Percentiles rank a stretch among this genome's conserved stretches.
phyloP scores from a whole-genome alignment of 805 yeast genomes.

The Candida ponderosae region DNA sequence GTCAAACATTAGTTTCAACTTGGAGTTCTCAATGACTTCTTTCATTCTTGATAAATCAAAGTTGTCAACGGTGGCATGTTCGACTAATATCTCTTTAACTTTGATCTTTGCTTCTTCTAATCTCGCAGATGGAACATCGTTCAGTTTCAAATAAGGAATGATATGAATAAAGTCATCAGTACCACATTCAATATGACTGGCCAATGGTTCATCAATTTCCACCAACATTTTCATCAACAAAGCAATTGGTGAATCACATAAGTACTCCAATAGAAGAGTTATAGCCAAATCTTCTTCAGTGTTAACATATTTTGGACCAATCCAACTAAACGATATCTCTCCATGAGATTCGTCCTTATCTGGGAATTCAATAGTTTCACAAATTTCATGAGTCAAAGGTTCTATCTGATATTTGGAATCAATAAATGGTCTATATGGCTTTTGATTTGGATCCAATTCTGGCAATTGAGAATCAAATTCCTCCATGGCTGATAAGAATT shows the following conservation, averaged over 20 bases:
- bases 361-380: constrained; percentile 66
- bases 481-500: constrained; percentile 51
- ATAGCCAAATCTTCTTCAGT: constrained; percentile 55
- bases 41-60: constrained; percentile 61
- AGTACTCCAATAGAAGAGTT: constrained; percentile 62
- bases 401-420: constrained; percentile 46
- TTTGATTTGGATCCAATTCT: constrained; percentile 22
- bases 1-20: constrained; percentile 49
- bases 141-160: constrained; percentile 44
- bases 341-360: constrained; percentile 85
- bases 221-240: constrained; percentile 63
- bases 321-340: constrained; percentile 66
- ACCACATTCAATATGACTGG: constrained; percentile 60
- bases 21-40: constrained; percentile 60
- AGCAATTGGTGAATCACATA: constrained; percentile 73
- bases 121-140: constrained; percentile 70
- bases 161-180: constrained; percentile 69
- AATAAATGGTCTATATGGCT: constrained; percentile 64
- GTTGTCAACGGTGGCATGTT: constrained; percentile 39
- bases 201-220: constrained; percentile 76
- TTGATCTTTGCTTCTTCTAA: constrained; percentile 45
- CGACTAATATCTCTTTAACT: constrained; percentile 41
- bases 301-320: constrained; percentile 63
- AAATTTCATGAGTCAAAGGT: constrained; percentile 23
- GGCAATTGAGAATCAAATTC: constrained; percentile 55